Evolutionary conservation across 169 alveolate genomes (phyloP).

Genomic region (Amoebophrya sp.): DNA sequence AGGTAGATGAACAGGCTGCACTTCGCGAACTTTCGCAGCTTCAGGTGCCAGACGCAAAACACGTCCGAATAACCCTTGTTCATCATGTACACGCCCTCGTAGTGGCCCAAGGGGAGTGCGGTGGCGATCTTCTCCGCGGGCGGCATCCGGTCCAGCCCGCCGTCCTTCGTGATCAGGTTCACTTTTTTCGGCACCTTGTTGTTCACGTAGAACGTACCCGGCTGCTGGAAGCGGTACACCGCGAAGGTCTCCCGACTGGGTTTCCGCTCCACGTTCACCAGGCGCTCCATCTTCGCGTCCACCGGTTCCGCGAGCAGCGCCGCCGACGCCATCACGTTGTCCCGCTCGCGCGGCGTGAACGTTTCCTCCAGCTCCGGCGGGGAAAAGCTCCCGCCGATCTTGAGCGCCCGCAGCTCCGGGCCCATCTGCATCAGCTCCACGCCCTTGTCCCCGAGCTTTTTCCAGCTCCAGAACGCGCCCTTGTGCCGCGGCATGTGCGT

Average conservation of each 20-base stretch:
- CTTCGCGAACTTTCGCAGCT: not conserved
- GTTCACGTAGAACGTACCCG: not conserved
- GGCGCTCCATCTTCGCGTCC: not conserved
- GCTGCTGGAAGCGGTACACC: not conserved
- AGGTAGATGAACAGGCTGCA: not conserved
- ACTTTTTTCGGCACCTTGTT: not conserved
- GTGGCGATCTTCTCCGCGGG: not conserved
- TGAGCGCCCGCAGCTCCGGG: not conserved
- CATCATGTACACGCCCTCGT: not conserved
- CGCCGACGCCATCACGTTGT: not conserved
- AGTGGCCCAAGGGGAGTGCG: not conserved
- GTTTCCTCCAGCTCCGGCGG: not conserved
- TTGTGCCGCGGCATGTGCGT: not conserved
- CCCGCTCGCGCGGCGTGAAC: not conserved
- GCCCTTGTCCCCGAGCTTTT: not conserved
- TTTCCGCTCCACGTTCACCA: not conserved
- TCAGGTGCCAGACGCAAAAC: not conserved
- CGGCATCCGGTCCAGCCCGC: too few species aligned
- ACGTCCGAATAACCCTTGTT: not conserved
- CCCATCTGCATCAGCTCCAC: not conserved
- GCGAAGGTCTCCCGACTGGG: not conserved
- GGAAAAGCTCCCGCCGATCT: not conserved
- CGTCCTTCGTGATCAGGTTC: not conserved
- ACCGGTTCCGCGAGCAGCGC: not conserved
- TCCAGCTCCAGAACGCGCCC: not conserved